Evolutionary conservation across 805 yeast genomes (phyloP).

Genomic region (Candida sithepensis): DNA sequence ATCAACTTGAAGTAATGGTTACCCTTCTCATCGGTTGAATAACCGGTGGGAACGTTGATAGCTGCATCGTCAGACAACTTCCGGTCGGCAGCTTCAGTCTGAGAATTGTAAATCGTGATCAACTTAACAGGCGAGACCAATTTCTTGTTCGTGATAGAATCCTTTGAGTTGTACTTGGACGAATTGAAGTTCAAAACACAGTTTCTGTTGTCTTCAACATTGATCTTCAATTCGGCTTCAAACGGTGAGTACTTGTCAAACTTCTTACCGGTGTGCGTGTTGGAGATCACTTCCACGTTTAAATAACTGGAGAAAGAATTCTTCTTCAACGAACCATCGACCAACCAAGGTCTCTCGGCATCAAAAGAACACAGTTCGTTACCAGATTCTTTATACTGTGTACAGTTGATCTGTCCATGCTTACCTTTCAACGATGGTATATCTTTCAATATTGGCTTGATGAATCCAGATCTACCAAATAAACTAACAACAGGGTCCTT

Average conservation of each 20-base stretch:
- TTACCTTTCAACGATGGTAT: constrained; percentile 57
- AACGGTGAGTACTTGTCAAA: constrained; percentile 54
- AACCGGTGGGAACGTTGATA: constrained; percentile 39
- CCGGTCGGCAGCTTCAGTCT: background rate
- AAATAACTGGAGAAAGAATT: constrained; percentile 42
- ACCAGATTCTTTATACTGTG: constrained; percentile 36
- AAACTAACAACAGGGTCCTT: constrained; percentile 40
- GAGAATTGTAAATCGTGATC: constrained; percentile 44
- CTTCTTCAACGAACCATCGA: constrained; percentile 35
- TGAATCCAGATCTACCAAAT: constrained; percentile 48
- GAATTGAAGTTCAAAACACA: constrained; percentile 62
- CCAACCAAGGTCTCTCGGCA: constrained; percentile 45
- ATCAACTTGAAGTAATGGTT: constrained; percentile 45
- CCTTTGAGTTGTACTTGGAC: constrained; percentile 34
- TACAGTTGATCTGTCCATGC: constrained; percentile 33
- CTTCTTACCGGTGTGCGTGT: constrained; percentile 35
- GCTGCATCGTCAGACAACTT: background rate
- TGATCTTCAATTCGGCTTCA: constrained; percentile 57
- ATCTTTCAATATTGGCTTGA: constrained; percentile 47
- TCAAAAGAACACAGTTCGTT: constrained; percentile 51
- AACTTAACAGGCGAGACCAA: constrained; percentile 60
- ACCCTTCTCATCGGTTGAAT: constrained; percentile 35
- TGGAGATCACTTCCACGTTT: constrained; percentile 45
- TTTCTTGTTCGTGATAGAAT: constrained; percentile 27
- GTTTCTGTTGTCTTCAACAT: constrained; percentile 57